Evolutionary conservation across 371 early-diverging fungal species (phyloP).

Genomic region (Parasitella parasitica): DNA sequence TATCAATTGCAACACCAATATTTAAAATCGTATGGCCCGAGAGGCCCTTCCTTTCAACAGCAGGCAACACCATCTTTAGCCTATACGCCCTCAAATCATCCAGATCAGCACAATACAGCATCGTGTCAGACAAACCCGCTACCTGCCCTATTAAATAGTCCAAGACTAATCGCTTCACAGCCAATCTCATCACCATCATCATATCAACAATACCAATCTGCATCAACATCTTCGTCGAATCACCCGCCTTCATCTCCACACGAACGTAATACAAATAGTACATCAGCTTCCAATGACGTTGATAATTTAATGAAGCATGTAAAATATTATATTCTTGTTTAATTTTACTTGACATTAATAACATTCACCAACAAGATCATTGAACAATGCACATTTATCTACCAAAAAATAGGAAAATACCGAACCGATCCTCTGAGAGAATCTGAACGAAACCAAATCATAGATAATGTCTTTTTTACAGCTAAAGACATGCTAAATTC

Average conservation of each 20-base stretch:
- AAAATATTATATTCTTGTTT: no score
- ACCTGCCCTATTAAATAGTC: not conserved
- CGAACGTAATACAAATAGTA: not conserved
- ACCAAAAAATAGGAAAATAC: conserved; percentile 19
- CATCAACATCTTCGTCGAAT: not conserved
- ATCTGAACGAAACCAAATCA: conserved; percentile 16
- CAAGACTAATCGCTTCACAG: not conserved
- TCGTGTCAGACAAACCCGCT: not conserved
- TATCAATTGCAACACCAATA: not conserved
- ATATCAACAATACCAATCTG: not conserved
- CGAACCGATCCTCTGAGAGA: conserved; percentile 21
- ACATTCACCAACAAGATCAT: conserved; percentile 1
- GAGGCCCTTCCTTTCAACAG: not conserved
- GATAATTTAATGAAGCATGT: not conserved
- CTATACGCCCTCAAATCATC: not conserved
- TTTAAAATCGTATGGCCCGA: not conserved
- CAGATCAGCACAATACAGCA: not conserved
- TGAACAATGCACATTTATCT: conserved; percentile 19
- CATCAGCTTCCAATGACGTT: not conserved
- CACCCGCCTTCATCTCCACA: not conserved
- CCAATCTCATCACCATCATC: not conserved
- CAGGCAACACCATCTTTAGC: not conserved
- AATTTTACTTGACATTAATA: not conserved
- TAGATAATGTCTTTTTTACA: conserved; percentile 20
- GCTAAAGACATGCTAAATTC: conserved; percentile 12